phyloP scores from a whole-genome alignment of 192 early-diverging fungal species.

The Coemansia sp. region DNA sequence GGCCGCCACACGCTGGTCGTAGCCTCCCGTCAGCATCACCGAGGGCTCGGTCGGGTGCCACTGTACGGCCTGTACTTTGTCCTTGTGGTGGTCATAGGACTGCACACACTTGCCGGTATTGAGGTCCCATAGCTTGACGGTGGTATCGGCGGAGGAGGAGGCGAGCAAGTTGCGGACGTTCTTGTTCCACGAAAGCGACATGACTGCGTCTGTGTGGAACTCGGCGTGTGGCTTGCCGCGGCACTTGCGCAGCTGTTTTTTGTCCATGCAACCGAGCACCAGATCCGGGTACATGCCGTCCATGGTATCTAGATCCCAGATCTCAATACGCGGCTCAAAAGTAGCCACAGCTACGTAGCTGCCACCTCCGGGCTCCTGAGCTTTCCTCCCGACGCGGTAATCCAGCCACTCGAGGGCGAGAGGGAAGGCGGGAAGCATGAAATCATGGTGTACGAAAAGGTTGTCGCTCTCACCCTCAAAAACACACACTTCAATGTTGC shows the following conservation, averaged over 20 bases:
- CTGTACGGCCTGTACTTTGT: constrained; percentile 88
- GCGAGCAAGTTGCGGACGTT: constrained; percentile 73
- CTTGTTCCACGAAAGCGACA: constrained; percentile 93
- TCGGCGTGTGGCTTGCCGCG: constrained; percentile 64
- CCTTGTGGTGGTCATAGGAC: constrained; percentile 83
- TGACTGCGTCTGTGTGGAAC: constrained; percentile 93
- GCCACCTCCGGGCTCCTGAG: constrained; percentile 59
- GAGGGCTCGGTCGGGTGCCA: constrained; percentile 92
- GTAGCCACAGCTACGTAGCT: constrained; percentile 97
- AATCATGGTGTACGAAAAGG: constrained; percentile 97
- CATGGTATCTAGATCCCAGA: constrained; percentile 95
- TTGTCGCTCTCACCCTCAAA: constrained; percentile 83
- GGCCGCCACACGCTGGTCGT: constrained; percentile 84
- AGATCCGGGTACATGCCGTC: constrained; percentile 91
- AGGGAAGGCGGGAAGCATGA: constrained; percentile 96
- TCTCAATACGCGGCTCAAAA: constrained; percentile 97
- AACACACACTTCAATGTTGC: constrained; percentile 92
- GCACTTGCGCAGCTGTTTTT: constrained; percentile 33
- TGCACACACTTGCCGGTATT: constrained; percentile 68
- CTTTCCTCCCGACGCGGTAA: constrained; percentile 77
- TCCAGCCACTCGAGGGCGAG: constrained; percentile 96
- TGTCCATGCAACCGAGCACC: constrained; percentile 70
- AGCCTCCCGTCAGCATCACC: constrained; percentile 87
- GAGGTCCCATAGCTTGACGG: constrained; percentile 99
- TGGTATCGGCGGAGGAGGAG: constrained; percentile 94